phyloP scores from a whole-genome alignment of 2,329 filamentous ascomycete species.

The Fusarium pseudoanthophilum region DNA sequence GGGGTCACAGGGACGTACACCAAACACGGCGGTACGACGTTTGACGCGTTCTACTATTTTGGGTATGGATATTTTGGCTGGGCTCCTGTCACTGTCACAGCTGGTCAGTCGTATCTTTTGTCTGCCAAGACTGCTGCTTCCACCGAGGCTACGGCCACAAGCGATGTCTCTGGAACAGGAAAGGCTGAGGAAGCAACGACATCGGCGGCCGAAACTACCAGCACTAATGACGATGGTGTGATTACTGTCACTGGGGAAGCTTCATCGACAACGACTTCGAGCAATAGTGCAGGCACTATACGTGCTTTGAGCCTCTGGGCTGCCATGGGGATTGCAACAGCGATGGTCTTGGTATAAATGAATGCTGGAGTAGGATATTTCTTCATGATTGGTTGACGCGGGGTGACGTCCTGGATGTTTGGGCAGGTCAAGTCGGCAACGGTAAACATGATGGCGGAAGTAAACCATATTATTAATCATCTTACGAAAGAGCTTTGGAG shows the following conservation, averaged over 20 bases:
- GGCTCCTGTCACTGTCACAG: background rate
- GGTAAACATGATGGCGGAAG: accelerated
- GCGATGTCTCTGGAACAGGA: background rate
- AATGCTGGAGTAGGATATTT: accelerated
- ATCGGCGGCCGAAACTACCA: background rate
- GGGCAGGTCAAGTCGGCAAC: too few relatives aligned
- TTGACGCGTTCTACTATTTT: background rate
- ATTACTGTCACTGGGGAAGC: background rate
- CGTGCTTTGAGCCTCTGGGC: background rate
- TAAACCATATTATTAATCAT: background rate
- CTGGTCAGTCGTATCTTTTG: background rate
- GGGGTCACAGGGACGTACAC: background rate
- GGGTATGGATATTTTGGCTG: background rate
- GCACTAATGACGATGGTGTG: background rate
- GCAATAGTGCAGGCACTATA: background rate
- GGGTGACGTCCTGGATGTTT: accelerated
- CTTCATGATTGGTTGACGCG: accelerated
- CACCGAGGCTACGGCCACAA: background rate
- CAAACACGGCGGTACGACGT: background rate
- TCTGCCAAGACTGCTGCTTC: background rate
- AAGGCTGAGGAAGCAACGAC: background rate
- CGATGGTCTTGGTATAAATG: background rate
- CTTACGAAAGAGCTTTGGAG: background rate
- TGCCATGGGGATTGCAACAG: background rate
- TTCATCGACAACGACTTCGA: background rate